phyloP scores from a whole-genome alignment of 176 grass and related monocot species.

The Ensete ventricosum region DNA sequence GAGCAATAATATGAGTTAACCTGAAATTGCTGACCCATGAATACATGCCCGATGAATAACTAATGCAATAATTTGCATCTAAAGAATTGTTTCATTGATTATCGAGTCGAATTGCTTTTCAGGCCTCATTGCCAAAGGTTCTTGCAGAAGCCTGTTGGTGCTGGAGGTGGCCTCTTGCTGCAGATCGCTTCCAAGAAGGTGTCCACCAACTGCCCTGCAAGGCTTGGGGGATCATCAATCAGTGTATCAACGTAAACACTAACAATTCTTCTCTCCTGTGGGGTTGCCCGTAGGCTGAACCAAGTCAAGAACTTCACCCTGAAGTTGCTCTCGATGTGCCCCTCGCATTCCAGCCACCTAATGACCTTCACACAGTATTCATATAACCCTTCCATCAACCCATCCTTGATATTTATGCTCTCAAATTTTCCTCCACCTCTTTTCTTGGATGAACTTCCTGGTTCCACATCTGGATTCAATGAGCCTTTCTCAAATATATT shows the following conservation, averaged over 20 bases:
- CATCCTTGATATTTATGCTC: constrained; percentile 45
- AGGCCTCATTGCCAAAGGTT: constrained; percentile 70
- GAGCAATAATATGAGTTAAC: constrained; percentile 45
- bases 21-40: constrained; percentile 41
- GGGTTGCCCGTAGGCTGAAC: constrained; percentile 88
- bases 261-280: constrained; percentile 72
- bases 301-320: constrained; percentile 93
- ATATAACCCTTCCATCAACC: constrained; percentile 48
- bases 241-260: constrained; percentile 75
- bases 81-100: constrained; percentile 16
- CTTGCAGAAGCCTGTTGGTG: constrained; percentile 78
- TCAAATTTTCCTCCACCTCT: constrained; percentile 49
- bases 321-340: constrained; percentile 76
- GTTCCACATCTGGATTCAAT: constrained; percentile 61
- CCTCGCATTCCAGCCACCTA: constrained; percentile 82
- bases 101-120: too few species aligned
- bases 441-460: constrained; percentile 87
- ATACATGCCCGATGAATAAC: constrained; percentile 72
- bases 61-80: constrained; percentile 51
- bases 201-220: constrained; percentile 82
- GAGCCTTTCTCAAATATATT: constrained; percentile 38
- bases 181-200: constrained; percentile 77
- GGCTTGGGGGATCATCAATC: constrained; percentile 72
- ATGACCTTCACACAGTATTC: constrained; percentile 90
- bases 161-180: constrained; percentile 48